Conservation (phyloP, 768 basidiomycete genomes). For the Boletus rex-veris region DNA sequence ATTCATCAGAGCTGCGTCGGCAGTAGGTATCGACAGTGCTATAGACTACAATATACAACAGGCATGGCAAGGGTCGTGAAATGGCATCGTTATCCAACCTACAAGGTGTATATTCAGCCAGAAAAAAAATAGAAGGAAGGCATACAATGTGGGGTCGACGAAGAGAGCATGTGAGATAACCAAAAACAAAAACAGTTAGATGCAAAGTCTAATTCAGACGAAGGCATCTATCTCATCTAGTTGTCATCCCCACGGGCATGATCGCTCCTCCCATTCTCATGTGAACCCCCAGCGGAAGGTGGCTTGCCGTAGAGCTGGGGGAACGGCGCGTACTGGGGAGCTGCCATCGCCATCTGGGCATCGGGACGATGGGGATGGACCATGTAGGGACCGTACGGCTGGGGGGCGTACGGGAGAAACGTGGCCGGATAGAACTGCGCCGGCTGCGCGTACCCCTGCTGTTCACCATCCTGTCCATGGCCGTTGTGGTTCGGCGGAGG, state of each 20-base stretch:
- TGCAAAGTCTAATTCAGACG: conserved; percentile 11
- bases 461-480: conserved; percentile 42
- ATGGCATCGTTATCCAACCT: conserved; percentile 23
- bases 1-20: conserved; percentile 17
- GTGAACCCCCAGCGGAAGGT: conserved; percentile 32
- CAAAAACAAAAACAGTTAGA: conserved; percentile 18
- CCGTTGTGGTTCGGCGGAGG: conserved; percentile 39
- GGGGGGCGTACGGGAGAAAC: conserved; percentile 45
- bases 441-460: conserved; percentile 38
- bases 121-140: conserved; percentile 1
- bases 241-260: conserved; percentile 32
- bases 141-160: conserved; percentile 16
- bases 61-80: conserved; percentile 18
- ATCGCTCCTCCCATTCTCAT: conserved; percentile 28
- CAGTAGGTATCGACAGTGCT: conserved; percentile 29
- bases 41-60: conserved; percentile 30
- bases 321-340: conserved; percentile 39
- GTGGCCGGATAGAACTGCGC: conserved; percentile 47
- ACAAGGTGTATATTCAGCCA: conserved; percentile 26
- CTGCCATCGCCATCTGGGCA: conserved; percentile 34
- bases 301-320: conserved; percentile 39
- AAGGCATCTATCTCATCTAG: conserved; percentile 25
- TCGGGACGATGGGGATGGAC: conserved; percentile 42
- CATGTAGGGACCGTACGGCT: conserved; percentile 50
- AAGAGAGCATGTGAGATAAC: conserved; percentile 14